Base-by-base conservation (phyloP, 345 rosid genomes). In the Durio zibethinus region DNA sequence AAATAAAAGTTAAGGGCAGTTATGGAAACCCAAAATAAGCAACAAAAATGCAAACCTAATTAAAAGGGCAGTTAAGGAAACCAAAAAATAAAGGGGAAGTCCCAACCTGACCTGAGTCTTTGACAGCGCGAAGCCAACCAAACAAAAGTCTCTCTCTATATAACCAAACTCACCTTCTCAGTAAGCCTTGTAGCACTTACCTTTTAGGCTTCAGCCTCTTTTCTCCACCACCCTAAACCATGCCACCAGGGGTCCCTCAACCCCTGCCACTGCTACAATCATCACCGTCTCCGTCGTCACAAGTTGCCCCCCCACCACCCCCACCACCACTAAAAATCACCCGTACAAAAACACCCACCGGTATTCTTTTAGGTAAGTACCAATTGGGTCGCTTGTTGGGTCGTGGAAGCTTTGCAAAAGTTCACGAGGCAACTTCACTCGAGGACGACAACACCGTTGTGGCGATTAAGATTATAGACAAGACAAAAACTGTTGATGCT, bases 371-470 rank as follows among this genome's bases (percentile, higher is more conserved):
- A 29, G 88, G 90, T 10, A 88, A 83, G 80, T 94, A 94, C 82
- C 86, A 87, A 35, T 79, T 91, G 18, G 93, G 94, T 61, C 85
- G 86, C 33, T 67, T 87, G 0, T 78, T 94, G 4, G 97, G 98
- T 48, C 83, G 91, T 5, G 98, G 98, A 27, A 91, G 89, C 83
- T 92, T 93, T 43, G 98, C 97, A 10, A 94, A 94, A 71, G 98
- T 94, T 62, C 90, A 93, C 29, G 71, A 63, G 94, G 98, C 57
- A 86, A 88, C 82, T 89, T 93, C 43, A 92, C 97, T 16, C 87
- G 93, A 74, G 91, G 93, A 60, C 87, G 86, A 33, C 83, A 83
- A 71, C 38, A 71, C 81, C 16, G 59, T 77, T 10, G 93, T 89
- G 10, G 98, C 98, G 0, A 62, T 93, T 33, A 95, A 93, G 54